Evolutionary conservation across 805 yeast genomes (phyloP).

Genomic region (Yarrowia porcina): DNA sequence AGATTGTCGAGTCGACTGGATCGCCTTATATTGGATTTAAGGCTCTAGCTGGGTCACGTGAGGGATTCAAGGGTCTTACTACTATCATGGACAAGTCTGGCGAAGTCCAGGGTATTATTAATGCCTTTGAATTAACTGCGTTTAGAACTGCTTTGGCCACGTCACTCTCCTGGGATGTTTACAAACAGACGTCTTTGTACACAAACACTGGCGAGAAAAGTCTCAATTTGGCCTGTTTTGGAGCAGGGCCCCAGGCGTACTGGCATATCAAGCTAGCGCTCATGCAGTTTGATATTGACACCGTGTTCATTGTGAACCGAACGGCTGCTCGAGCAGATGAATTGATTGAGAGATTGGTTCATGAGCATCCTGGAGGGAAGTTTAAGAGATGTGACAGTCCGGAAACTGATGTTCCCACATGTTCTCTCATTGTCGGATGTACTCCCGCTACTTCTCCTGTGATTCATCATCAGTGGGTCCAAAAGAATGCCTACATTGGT

Average conservation of each 20-base stretch:
- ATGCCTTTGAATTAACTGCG: constrained; percentile 19
- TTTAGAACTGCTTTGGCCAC: constrained; percentile 24
- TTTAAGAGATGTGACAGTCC: not conserved
- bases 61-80: constrained; percentile 24
- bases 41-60: constrained; percentile 16
- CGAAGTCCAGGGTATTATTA: constrained; percentile 3
- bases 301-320: constrained; percentile 5
- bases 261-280: constrained; percentile 23
- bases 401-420: not conserved
- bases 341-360: not conserved
- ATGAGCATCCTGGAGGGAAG: not conserved
- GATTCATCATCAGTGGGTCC: not conserved
- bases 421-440: constrained; percentile 7
- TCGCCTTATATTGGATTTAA: constrained; percentile 20
- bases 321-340: constrained; percentile 6
- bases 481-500: constrained; percentile 6
- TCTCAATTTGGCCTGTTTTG: not conserved
- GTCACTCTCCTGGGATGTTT: constrained; percentile 14
- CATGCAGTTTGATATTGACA: constrained; percentile 15
- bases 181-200: not conserved
- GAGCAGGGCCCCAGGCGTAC: constrained; percentile 21
- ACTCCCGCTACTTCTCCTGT: constrained; percentile 10
- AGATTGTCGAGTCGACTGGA: constrained; percentile 12
- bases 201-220: not conserved
- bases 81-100: constrained; percentile 16